Base-by-base conservation (phyloP, 2,329 filamentous ascomycete genomes). In the Elsinoe batatas region DNA sequence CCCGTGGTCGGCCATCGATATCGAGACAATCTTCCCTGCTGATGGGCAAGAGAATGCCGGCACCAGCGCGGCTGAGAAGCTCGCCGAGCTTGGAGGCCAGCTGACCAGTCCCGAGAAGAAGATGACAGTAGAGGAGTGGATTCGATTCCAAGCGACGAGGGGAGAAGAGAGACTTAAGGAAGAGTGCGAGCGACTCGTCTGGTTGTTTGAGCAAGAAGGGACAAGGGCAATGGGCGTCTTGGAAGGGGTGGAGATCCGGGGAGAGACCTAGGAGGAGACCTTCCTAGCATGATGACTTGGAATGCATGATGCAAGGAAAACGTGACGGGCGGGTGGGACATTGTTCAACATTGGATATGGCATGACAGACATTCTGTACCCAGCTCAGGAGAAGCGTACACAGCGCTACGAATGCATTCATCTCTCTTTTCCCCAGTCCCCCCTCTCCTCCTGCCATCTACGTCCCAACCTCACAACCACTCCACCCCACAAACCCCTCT, bases 71-170 rank as follows among this genome's bases (percentile, higher is more conserved):
- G 67, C 84, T 13, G 75, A 74, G 56, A 68, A 65, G 11, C 15
- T 60, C 7, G 38, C 55, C 1, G 57, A 56, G 11, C 74, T 77
- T 37, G 82, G 80, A 11, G 76, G 76, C 0, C 79, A 79, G 12
- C 71, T 98, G 54, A 85, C 80, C 1, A 86, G 79, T 54, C 80
- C 83, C 0, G 93, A 97, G 73, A 90, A 86, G 74, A 76, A 79
- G 36, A 95, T 98, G 91, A 91, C 84, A 4, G 88, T 97, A 0
- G 89, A 95, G 68, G 84, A 96, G 69, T 98, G 91, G 89, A 86
- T 98, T 37, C 76, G 83, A 57, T 80, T 84, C 70, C 91, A 93
- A 62, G 93, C 93, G 0, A 79, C 79, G 58, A 77, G 84, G 66
- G 89, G 88, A 0, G 91, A 97, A 73, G 81, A 84, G 69, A 84